These are phyloP conservation scores for Pseudogymnoascus sp. DNA, from an alignment of 2,329 filamentous ascomycete species.

Conservation along the genomic window DNA sequence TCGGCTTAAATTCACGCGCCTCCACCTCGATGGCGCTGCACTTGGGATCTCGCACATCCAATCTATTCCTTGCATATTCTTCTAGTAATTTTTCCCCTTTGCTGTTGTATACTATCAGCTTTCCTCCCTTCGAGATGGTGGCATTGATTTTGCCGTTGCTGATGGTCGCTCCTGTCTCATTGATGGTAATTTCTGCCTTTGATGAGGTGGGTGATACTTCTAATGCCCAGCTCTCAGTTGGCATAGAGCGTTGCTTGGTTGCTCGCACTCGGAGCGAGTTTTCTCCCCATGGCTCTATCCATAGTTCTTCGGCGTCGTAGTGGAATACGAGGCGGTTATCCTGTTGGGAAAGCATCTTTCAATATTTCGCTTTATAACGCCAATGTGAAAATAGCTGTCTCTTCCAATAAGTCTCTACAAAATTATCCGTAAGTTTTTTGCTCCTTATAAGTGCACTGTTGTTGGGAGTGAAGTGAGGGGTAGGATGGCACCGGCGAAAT, in stretches of 20 bases:
- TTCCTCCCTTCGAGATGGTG: constrained; percentile 38
- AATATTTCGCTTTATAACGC: neutral
- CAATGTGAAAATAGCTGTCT: neutral
- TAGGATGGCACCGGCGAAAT: constrained; percentile 21
- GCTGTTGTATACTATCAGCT: constrained; percentile 39
- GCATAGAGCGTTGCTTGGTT: constrained; percentile 34
- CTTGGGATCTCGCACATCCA: constrained; percentile 42
- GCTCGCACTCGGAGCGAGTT: constrained; percentile 42
- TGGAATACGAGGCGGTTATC: constrained; percentile 24
- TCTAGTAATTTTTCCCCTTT: constrained; percentile 37
- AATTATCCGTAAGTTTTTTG: neutral
- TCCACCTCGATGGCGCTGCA: constrained; percentile 43
- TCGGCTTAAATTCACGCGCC: constrained; percentile 43
- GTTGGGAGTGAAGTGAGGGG: constrained; percentile 21
- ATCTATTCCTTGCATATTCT: constrained; percentile 43
- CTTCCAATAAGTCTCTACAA: neutral
- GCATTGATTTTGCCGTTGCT: constrained; percentile 43
- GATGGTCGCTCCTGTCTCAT: constrained; percentile 29
- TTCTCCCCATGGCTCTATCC: constrained; percentile 42
- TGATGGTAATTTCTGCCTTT: neutral
- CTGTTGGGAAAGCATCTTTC: constrained; percentile 23
- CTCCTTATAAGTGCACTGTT: neutral
- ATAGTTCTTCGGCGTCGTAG: constrained; percentile 40
- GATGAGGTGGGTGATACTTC: neutral
- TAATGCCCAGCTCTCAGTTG: constrained; percentile 37